Evolutionary conservation across 192 early-diverging fungal genomes (phyloP).

Genomic region (Podila epicladia): DNA sequence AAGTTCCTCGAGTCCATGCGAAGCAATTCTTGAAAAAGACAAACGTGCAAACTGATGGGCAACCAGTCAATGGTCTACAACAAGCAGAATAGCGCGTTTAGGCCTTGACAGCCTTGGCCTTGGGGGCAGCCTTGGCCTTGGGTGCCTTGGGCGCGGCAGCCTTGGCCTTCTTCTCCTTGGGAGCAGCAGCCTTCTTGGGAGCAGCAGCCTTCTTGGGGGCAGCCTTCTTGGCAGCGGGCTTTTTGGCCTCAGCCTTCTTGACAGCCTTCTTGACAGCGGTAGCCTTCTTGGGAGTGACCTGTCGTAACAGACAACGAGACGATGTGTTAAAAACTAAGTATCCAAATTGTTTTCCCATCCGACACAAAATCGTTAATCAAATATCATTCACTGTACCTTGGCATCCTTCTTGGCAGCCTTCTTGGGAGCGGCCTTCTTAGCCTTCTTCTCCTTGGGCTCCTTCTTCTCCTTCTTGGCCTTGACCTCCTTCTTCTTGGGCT

Average conservation of each 20-base stretch:
- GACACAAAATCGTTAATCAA: background rate
- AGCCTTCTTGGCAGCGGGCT: conserved; percentile 57
- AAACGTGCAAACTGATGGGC: conserved; percentile 10
- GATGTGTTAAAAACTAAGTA: background rate
- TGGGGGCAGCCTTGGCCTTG: conserved; percentile 50
- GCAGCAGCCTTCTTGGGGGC: conserved; percentile 62
- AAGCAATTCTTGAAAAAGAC: conserved; percentile 12
- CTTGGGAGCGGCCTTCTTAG: conserved; percentile 59
- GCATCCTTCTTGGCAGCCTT: conserved; percentile 57
- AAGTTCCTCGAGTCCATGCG: background rate
- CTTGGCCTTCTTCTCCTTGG: conserved; percentile 53
- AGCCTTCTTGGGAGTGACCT: conserved; percentile 59
- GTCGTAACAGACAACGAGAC: background rate
- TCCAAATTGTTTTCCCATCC: too few species aligned
- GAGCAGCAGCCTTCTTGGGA: background rate
- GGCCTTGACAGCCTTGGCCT: conserved; percentile 52
- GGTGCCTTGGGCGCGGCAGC: conserved; percentile 54
- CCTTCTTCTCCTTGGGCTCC: conserved; percentile 59
- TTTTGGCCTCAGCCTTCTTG: conserved; percentile 63
- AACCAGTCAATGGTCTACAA: conserved; percentile 10
- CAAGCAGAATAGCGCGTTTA: conserved; percentile 1
- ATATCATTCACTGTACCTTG: conserved; percentile 6
- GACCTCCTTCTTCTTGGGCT: conserved; percentile 58
- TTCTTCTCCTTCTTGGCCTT: conserved; percentile 63
- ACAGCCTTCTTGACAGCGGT: conserved; percentile 54